phyloP scores from a whole-genome alignment of 2,329 filamentous ascomycete species.

The Rhynchosporium graminicola region DNA sequence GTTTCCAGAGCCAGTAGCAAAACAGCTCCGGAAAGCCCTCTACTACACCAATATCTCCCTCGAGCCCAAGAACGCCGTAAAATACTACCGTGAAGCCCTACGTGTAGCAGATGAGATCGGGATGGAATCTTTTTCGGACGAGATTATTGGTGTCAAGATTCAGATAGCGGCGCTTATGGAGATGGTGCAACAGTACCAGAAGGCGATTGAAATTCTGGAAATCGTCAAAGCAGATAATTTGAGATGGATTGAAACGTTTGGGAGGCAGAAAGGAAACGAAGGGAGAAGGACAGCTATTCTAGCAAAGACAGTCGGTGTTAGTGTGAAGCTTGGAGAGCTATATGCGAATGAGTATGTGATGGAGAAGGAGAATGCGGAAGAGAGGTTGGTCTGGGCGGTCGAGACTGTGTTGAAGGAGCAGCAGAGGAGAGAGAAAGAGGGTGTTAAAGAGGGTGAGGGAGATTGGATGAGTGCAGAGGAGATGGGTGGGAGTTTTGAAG shows the following conservation, averaged over 20 bases:
- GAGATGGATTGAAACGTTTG: constrained; percentile 59
- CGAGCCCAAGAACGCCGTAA: constrained; percentile 74
- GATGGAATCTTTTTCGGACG: constrained; percentile 87
- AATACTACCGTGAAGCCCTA: constrained; percentile 81
- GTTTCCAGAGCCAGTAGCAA: constrained; percentile 70
- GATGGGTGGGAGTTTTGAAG: constrained; percentile 73
- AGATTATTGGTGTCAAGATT: constrained; percentile 86
- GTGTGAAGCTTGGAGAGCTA: constrained; percentile 81
- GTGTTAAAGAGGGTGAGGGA: constrained; percentile 69
- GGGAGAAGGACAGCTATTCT: constrained; percentile 64
- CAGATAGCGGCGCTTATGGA: constrained; percentile 80
- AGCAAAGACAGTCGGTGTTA: constrained; percentile 72
- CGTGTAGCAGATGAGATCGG: constrained; percentile 69
- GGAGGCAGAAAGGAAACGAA: constrained; percentile 46
- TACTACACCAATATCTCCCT: constrained; percentile 81
- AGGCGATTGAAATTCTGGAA: constrained; percentile 76
- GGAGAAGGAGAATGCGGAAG: constrained; percentile 72
- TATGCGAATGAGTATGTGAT: constrained; percentile 77
- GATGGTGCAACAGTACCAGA: constrained; percentile 67
- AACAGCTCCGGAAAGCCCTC: constrained; percentile 77
- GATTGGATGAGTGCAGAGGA: constrained; percentile 71
- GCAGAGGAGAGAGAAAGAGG: constrained; percentile 55
- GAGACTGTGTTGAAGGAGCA: constrained; percentile 77
- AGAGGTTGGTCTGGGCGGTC: constrained; percentile 76
- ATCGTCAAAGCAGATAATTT: constrained; percentile 70